phyloP scores from a whole-genome alignment of 2,329 filamentous ascomycete genomes.

The Septoria linicola region DNA sequence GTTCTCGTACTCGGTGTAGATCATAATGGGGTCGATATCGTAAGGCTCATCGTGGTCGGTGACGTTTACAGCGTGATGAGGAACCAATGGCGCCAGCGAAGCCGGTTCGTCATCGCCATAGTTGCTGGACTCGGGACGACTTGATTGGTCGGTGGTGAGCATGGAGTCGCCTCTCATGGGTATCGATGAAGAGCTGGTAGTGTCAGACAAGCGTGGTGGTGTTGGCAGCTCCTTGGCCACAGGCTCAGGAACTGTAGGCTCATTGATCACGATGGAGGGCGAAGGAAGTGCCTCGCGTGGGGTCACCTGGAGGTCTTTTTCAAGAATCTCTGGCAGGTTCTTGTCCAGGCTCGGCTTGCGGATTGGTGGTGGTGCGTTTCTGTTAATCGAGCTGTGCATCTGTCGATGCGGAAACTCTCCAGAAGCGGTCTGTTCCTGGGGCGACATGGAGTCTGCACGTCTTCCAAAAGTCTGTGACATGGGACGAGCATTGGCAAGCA shows the following conservation, averaged over 20 bases:
- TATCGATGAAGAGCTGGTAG: conserved; percentile 15
- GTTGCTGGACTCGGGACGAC: conserved; percentile 30
- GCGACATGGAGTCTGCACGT: conserved; percentile 38
- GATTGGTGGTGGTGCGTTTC: conserved; percentile 10
- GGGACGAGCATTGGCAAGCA: conserved; percentile 57
- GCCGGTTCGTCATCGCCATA: conserved; percentile 31
- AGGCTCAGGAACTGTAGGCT: conserved; percentile 19
- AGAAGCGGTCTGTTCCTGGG: conserved; percentile 18
- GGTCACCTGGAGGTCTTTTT: conserved; percentile 18
- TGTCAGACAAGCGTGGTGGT: conserved; percentile 16
- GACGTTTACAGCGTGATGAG: conserved; percentile 21
- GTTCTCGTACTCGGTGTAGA: conserved; percentile 29
- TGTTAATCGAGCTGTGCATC: conserved; percentile 26
- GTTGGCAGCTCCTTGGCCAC: conserved; percentile 25
- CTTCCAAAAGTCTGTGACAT: conserved; percentile 57
- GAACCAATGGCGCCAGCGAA: conserved; percentile 11
- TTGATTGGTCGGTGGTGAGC: conserved; percentile 20
- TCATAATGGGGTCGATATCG: conserved; percentile 31
- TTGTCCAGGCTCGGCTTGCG: conserved; percentile 24
- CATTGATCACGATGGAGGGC: conserved; percentile 12
- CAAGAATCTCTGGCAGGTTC: conserved; percentile 22
- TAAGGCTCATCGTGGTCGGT: conserved; percentile 29
- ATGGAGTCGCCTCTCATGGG: conserved; percentile 31
- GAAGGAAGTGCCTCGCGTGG: conserved; percentile 10
- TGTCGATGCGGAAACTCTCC: conserved; percentile 26